A percentile compares a stretch with the other conserved stretches of the same genome.
phyloP scores from a whole-genome alignment of 257 asterid species.

The Solanum tarapatanum region DNA sequence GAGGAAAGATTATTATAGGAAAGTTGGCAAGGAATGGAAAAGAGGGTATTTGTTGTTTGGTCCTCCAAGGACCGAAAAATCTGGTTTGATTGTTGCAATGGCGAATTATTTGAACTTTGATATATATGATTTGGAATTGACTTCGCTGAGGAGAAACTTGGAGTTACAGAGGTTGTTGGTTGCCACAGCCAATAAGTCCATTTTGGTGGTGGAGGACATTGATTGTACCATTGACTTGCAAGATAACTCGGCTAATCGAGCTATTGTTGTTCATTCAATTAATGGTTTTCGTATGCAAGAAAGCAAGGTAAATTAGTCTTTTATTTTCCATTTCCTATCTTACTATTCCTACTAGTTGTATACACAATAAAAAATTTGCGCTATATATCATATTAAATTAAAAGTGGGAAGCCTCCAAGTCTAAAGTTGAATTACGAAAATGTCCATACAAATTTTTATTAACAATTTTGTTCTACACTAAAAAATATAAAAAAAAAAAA shows the following conservation, averaged over 20 bases:
- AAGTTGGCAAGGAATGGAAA: conserved; percentile 27
- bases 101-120: neutral
- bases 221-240: conserved; percentile 10
- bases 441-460: too few relatives aligned
- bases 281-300: neutral
- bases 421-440: too few relatives aligned
- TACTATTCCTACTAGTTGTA: neutral
- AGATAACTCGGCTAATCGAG: neutral
- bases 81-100: neutral
- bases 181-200: conserved; percentile 7
- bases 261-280: neutral
- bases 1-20: conserved; percentile 6
- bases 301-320: neutral
- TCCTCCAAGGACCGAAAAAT: neutral
- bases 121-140: conserved; percentile 10
- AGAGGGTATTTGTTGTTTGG: conserved; percentile 20
- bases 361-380: too few relatives aligned
- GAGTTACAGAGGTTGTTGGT: neutral
- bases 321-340: neutral
- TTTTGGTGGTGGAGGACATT: neutral
- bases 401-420: too few relatives aligned
- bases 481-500: too few relatives aligned
- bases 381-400: too few relatives aligned
- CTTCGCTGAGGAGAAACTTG: neutral
- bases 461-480: too few relatives aligned